Evolutionary conservation across 345 rosid genomes (phyloP).

Genomic region (Garcia nutans): DNA sequence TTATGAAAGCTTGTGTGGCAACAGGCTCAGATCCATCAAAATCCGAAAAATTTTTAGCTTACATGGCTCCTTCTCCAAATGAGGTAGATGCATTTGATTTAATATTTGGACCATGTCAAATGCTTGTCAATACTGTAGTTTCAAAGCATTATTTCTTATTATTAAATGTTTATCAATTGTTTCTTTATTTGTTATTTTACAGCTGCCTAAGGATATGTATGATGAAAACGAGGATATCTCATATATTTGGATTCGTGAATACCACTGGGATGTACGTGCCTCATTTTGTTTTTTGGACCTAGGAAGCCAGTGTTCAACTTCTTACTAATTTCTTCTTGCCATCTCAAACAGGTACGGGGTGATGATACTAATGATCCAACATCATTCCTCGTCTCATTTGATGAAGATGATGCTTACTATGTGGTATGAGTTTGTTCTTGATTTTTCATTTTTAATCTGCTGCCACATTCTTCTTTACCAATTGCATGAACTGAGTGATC

Average conservation of each 20-base stretch:
- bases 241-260: slow-evolving; percentile 90
- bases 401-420: slow-evolving; percentile 70
- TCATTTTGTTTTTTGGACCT: background rate
- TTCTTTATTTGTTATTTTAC: slow-evolving; percentile 17
- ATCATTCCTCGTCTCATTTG: slow-evolving; percentile 78
- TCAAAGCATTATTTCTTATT: background rate
- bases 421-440: slow-evolving; percentile 46
- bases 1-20: slow-evolving; percentile 84
- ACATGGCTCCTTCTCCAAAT: slow-evolving; percentile 77
- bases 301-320: background rate
- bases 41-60: slow-evolving; percentile 83
- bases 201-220: slow-evolving; percentile 74
- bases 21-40: slow-evolving; percentile 64
- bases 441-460: background rate
- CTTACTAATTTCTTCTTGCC: slow-evolving; percentile 15
- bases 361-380: slow-evolving; percentile 70
- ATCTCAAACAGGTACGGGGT: slow-evolving; percentile 55
- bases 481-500: background rate
- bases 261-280: slow-evolving; percentile 88
- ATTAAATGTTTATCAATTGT: background rate
- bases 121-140: background rate
- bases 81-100: slow-evolving; percentile 55
- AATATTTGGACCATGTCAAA: background rate
- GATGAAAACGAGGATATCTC: slow-evolving; percentile 77
- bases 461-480: background rate